Conservation (phyloP, 805 yeast species). For the Cyberlindnera sargentensis region DNA sequence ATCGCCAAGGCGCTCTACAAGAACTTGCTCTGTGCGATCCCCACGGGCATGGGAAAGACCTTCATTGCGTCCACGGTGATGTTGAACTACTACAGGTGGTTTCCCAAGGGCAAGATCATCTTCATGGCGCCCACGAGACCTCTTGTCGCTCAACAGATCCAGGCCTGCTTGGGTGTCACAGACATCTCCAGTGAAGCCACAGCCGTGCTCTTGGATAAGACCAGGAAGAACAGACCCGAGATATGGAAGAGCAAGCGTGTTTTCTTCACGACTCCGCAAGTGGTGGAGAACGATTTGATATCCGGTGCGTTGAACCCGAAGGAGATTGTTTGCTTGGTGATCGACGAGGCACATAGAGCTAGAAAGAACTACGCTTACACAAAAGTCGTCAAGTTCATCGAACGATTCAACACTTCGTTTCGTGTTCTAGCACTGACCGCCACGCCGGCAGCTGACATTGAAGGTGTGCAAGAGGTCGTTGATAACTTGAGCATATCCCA, state of each 20-base stretch:
- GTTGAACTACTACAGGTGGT: conserved; percentile 87
- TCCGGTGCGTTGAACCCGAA: conserved; percentile 73
- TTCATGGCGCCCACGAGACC: conserved; percentile 98
- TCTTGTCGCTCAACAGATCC: conserved; percentile 90
- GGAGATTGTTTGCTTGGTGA: conserved; percentile 63
- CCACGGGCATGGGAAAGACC: conserved; percentile 97
- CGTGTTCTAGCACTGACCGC: conserved; percentile 88
- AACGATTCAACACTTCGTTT: conserved; percentile 56
- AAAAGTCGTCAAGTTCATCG: conserved; percentile 65
- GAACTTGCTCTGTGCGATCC: conserved; percentile 82
- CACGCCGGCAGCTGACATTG: conserved; percentile 86
- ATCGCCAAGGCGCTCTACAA: conserved; percentile 63
- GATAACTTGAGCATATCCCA: conserved; percentile 64
- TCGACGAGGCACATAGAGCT: conserved; percentile 96
- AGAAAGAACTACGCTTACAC: conserved; percentile 86
- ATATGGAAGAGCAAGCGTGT: conserved; percentile 78
- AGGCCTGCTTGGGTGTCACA: conserved; percentile 82
- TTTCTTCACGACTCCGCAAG: conserved; percentile 94
- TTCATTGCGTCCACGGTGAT: conserved; percentile 92
- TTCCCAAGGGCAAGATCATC: conserved; percentile 66
- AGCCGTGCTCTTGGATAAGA: conserved; percentile 64
- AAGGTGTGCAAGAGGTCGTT: conserved; percentile 81
- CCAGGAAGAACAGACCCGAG: conserved; percentile 54
- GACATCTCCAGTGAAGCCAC: conserved; percentile 75
- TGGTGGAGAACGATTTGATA: conserved; percentile 82